phyloP scores from a whole-genome alignment of 2,329 filamentous ascomycete species.

The Fusarium marasasianum region DNA sequence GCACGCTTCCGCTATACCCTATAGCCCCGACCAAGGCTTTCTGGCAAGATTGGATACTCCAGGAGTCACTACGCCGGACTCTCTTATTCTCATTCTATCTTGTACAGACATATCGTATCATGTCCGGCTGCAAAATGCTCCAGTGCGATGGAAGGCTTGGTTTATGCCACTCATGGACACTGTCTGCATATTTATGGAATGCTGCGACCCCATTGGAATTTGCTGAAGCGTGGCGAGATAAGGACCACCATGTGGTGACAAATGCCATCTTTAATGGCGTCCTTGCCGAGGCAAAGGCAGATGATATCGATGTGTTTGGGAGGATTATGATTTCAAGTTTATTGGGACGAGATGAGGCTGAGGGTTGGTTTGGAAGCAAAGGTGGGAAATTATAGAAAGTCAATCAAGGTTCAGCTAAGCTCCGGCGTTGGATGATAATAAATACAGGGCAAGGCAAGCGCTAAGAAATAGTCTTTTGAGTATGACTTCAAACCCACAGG shows the following conservation, averaged over 20 bases:
- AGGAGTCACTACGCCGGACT: slow-evolving; percentile 64
- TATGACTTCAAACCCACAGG: background rate
- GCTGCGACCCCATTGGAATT: slow-evolving; percentile 50
- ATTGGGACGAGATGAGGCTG: slow-evolving; percentile 47
- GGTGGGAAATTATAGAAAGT: slow-evolving; percentile 29
- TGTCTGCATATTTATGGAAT: slow-evolving; percentile 52
- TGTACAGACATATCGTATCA: slow-evolving; percentile 48
- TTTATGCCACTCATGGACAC: slow-evolving; percentile 51
- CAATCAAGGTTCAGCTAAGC: background rate
- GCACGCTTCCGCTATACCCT: slow-evolving; percentile 45
- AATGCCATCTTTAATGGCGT: slow-evolving; percentile 42
- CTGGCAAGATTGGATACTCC: slow-evolving; percentile 62
- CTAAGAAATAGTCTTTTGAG: too few species aligned
- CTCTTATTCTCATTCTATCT: slow-evolving; percentile 60
- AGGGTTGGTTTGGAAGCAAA: slow-evolving; percentile 46
- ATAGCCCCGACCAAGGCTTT: slow-evolving; percentile 54
- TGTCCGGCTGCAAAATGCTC: slow-evolving; percentile 41
- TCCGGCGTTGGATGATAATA: background rate
- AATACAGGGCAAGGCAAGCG: background rate
- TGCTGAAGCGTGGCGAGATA: slow-evolving; percentile 49
- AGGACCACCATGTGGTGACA: slow-evolving; percentile 49
- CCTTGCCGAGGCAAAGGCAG: slow-evolving; percentile 50
- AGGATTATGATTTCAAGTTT: slow-evolving; percentile 46
- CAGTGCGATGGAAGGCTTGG: slow-evolving; percentile 45
- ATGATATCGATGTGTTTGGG: slow-evolving; percentile 57